These are phyloP conservation scores for Pseudozyma thailandica DNA, from an alignment of 1,284 basidiomycete genomes.

Conservation along the genomic window DNA sequence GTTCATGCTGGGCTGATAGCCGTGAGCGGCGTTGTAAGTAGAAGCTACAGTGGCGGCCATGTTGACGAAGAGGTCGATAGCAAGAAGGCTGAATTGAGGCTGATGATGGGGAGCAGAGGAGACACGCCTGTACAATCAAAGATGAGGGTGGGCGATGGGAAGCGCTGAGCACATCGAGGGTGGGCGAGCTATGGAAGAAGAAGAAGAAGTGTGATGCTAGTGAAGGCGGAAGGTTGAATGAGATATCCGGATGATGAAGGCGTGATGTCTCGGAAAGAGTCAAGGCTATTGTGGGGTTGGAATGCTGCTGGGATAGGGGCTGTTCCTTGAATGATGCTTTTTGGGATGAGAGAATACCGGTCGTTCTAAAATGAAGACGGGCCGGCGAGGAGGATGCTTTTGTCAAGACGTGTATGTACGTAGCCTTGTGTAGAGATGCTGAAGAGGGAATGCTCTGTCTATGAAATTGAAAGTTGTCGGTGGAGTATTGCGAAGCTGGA, in stretches of 20 bases:
- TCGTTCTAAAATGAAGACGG: constrained; percentile 6
- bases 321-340: constrained; percentile 18
- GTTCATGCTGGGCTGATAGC: constrained; percentile 31
- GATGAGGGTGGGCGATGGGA: constrained; percentile 11
- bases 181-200: constrained; percentile 1
- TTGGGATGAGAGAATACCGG: constrained; percentile 2
- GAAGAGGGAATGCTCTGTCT: not conserved
- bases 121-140: constrained; percentile 13
- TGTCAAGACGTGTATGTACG: not conserved
- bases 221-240: not conserved
- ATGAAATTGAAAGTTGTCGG: not conserved
- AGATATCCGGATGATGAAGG: constrained; percentile 5
- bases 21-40: constrained; percentile 26
- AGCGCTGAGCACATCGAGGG: constrained; percentile 17
- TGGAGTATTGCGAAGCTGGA: not conserved
- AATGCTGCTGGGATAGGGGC: constrained; percentile 3
- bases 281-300: not conserved
- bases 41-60: constrained; percentile 46
- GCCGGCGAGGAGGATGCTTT: constrained; percentile 14
- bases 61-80: constrained; percentile 9
- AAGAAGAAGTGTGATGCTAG: not conserved
- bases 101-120: not conserved
- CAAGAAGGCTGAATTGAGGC: not conserved
- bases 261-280: not conserved
- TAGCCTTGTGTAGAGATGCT: not conserved